Base-by-base conservation (phyloP, 23 red algal genomes). In the Gracilaria gracilis region DNA sequence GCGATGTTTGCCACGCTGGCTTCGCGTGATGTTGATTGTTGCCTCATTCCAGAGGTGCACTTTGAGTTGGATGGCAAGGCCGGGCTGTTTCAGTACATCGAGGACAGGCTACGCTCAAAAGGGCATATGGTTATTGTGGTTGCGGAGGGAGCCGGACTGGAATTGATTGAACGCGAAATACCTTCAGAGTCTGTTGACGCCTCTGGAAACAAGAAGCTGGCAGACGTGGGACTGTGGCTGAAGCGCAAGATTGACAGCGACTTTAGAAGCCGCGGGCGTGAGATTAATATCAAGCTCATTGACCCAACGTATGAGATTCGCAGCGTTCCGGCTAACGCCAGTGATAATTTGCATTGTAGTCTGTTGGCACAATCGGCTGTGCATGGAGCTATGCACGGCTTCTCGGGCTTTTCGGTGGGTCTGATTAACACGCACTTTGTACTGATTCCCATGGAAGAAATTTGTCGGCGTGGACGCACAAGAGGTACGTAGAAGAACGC, bases 251-350 rank as follows among this genome's bases (percentile, higher is more conserved):
- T 99, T 34, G 71, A 93, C 33, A 61, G 27, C 27, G 67, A 92
- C 14, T 96, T 95, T 74, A 77, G 70, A 20, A 79, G 74, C 36
- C 33, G 58, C 13, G 64, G 70, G 1, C 86, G 81, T 16, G 97
- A 99, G 79, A 85, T 99, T 33, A 96, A 91, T 57, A 67, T 99
- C 57, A 99, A 99, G 75, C 84, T 93, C 40, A 95, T 98, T 50
- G 97, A 99, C 75, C 95, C 97, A 12, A 95, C 92, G 34, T 99
- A 96, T 48, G 95, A 95, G 81, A 86, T 99, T 67, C 85, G 97
- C n/a, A 85, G 79, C 62, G 86, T 99, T 31, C 89, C 94, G 1
- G 85, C 94, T n/a, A 99, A 94, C 50, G 95, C 97, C 29, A 91
- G 73, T 1, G 97, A 99, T 53, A 81, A 91, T 57, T 58, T 98